Base-by-base conservation (phyloP, 2,329 filamentous ascomycete species). In the Paecilomyces sp. region DNA sequence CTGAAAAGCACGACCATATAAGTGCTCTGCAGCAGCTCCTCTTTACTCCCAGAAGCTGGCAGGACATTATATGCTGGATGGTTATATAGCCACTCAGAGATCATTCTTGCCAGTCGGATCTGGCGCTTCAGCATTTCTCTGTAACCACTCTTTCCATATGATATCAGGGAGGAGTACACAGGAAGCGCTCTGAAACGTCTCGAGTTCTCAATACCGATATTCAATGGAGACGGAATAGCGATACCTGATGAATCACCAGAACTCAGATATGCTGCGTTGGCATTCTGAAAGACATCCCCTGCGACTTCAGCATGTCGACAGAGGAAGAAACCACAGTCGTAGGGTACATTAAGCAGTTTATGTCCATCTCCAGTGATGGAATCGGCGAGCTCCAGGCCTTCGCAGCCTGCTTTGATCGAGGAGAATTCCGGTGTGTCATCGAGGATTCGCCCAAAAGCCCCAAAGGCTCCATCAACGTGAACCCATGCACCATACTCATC, bases 301-400 rank as follows among this genome's bases (percentile, higher is more conserved):
- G 88, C 82, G 12, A 85, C 77, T 2, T 75, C 67, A 9, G 83
- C 76, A 62, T 89, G 84, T 18, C 86, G 85, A 57, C 87, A 91
- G 66, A 96, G 84, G 80, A 96, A 95, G 74, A 97, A 88, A 52
- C 92, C 93, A 67, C 88, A 92, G 73, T 97, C 93, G 68, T 97
- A 97, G 0, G 93, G 92, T 54, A 96, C 91, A 66, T 97, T 97
- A 62, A 97, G 82, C n/a, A 96, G 77, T 70, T 97, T 97, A 74
- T 97, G 93, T 0, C 84, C 89, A 68, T 97, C 92, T 2, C 89
- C 87, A 0, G 91, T 88, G 65, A 97, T 92, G 56, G 90, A 95
- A 70, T 97, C 91, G 2, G 90, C 91, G 2, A 96, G 79, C 62
- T 96, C 88, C 12, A 97, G 73, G 0, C 90, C 90, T 3, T 83